Evolutionary conservation across 306 rosid genomes (phyloP).

Genomic region (Albizia julibrissin): DNA sequence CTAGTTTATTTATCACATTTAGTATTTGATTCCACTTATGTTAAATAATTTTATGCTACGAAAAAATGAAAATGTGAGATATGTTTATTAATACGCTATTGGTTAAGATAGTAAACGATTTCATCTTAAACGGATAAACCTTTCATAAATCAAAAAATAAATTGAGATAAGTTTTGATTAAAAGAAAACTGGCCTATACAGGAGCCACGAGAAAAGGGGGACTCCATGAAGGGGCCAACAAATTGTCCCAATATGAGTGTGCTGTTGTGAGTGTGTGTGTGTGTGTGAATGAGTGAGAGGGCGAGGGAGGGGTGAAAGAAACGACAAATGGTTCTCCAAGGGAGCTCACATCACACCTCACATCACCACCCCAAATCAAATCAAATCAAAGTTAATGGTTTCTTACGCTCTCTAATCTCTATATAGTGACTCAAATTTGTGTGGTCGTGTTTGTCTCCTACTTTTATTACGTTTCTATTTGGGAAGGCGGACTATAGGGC

Average conservation of each 20-base stretch:
- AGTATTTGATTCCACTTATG: too few species aligned
- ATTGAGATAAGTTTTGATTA: too few species aligned
- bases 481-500: too few species aligned
- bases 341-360: background rate
- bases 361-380: background rate
- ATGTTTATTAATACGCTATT: too few species aligned
- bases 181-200: too few species aligned
- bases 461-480: background rate
- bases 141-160: too few species aligned
- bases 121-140: too few species aligned
- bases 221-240: background rate
- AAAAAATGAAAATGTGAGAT: too few species aligned
- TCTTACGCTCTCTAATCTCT: background rate
- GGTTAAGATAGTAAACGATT: too few species aligned
- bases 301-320: background rate
- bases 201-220: background rate
- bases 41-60: too few species aligned
- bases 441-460: background rate
- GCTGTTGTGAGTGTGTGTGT: accelerated
- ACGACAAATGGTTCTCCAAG: background rate
- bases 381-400: background rate
- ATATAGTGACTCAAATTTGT: background rate
- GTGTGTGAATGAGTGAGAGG: accelerated
- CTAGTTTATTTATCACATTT: too few species aligned
- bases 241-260: background rate